Base-by-base conservation (phyloP, 1,284 basidiomycete genomes). In the Laetiporus sulphureus region DNA sequence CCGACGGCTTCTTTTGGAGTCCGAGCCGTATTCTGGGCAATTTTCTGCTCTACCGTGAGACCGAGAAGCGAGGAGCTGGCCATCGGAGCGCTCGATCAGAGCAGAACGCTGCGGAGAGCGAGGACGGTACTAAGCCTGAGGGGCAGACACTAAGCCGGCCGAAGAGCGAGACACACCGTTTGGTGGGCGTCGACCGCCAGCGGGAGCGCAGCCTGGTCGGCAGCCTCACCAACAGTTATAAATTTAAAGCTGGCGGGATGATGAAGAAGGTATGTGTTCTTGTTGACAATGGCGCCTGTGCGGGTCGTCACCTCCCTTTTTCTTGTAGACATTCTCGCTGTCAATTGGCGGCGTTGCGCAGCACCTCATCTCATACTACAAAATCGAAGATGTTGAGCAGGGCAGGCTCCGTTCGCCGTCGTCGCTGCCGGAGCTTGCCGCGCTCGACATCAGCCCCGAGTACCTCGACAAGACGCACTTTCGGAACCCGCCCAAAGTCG, bases 301-400 rank as follows among this genome's bases (percentile, higher is more conserved):
- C 31, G 6, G 27, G 13, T 24, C 31, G 18, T 3, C 25, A 20
- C 8, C 11, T 20, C 12, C 18, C 18, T 36, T n/a, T 36, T 15
- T 10, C 12, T 19, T 21, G 16, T 60, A 95, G 91, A 95, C 93
- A 11, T 95, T 96, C 65, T 95, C 93, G 8, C 72, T 95, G 39
- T 87, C 83, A 25, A 89, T 95, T 45, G 68, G 67, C 41, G 89
- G 89, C 19, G 88, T 89, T 36, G 79, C 91, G 0, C 93, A 97
- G 59, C 94, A 98, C 60, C 77, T 98, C 47, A 91, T 98, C 39
- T 96, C 92, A 1, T 97, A 98, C 69, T 98, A 98, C 73, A 85
- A 83, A 50, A 77, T 95, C 44, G 86, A 91, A 51, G 94, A 98
- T 59, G 91, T 96, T 16, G 79, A 90, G 38, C 78, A 82, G 42